Conservation (phyloP, 208 protist genomes). For the Trypanosoma platydactyli region DNA sequence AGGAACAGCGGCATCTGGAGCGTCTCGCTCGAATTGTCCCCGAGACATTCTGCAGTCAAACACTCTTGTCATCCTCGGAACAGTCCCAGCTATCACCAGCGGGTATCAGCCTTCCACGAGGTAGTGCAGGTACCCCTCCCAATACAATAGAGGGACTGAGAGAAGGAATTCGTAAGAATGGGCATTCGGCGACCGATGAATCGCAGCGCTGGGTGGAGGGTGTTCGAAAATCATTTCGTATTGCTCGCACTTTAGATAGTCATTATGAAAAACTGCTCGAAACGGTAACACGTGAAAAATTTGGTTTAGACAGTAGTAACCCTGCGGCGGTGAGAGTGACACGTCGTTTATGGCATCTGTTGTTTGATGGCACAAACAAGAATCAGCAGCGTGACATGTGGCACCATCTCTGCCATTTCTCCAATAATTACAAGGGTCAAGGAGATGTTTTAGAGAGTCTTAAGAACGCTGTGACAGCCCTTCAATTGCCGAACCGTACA, state of each 20-base stretch:
- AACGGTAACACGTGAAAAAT: slow-evolving; percentile 52
- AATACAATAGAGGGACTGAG: neutral
- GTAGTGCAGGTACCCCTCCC: neutral
- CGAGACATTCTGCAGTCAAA: slow-evolving; percentile 24
- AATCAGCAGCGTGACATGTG: slow-evolving; percentile 66
- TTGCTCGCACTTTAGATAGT: slow-evolving; percentile 49
- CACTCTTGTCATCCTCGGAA: neutral
- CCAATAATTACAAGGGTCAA: slow-evolving; percentile 46
- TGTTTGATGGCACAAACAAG: slow-evolving; percentile 40
- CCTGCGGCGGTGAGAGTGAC: slow-evolving; percentile 39
- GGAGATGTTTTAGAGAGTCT: slow-evolving; percentile 10
- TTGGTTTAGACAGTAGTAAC: slow-evolving; percentile 52
- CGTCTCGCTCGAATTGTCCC: slow-evolving; percentile 67
- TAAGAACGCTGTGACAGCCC: slow-evolving; percentile 25
- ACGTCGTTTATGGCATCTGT: slow-evolving; percentile 46
- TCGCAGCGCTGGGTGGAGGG: slow-evolving; percentile 40
- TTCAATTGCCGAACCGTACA: slow-evolving; percentile 31
- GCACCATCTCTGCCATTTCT: slow-evolving; percentile 72
- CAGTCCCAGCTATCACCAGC: neutral
- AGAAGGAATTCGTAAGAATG: slow-evolving; percentile 2
- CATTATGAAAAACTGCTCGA: slow-evolving; percentile 57
- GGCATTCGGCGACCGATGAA: slow-evolving; percentile 1
- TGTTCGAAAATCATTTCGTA: slow-evolving; percentile 57
- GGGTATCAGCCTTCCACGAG: neutral
- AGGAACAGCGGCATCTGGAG: slow-evolving; percentile 73